Evolutionary conservation across 352 stramenopile species (phyloP), one percentile per base, ranked within the genome.

Genomic region (Phytophthora aleatoria): DNA sequence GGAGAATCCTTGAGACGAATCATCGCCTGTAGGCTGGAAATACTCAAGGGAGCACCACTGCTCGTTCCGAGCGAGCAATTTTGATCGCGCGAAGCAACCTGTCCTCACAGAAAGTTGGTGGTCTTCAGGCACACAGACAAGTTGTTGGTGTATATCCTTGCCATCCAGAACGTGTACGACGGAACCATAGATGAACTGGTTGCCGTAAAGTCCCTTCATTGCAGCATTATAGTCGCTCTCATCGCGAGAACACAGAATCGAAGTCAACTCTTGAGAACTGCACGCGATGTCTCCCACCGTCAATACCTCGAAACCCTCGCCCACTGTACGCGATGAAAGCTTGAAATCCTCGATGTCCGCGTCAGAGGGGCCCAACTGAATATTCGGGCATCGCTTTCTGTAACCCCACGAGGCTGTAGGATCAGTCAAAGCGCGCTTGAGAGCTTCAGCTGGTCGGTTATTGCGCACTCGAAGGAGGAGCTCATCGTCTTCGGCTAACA

Each of bases 21-120:
- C 35, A 9, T 66, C 50, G 8, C 10, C 50, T 0, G 57, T 64
- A 1, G 61, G 73, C 35, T 74, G 69, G 44, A 80, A 82, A 38
- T 72, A 66, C 39, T 86, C 77, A 9, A 86, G 66, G 43, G 73
- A 83, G 42, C 72, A 83, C 74, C 75, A 84, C 47, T 84, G 66
- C 43, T 86, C 66, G 24, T 84, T 82, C 6, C 57, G 65, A 5
- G 57, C 73, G 1, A 83, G 35, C 5, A 80, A 31, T 9, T 57
- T 66, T 0, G 76, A 81, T 5, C 71, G 68, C 27, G 65, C 61
- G 26, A 85, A 87, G 30, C 71, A 76, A 2, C 59, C 67, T 2
- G 78, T 85, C 43, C 71, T 79, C 9, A 87, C 76, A 3, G 63
- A 52, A 6, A 86, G 38, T 39, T 77, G 71, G 45, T 79, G 67